These are phyloP conservation scores for Rhodotorula paludigena DNA, from an alignment of 768 basidiomycete species.

Conservation along the genomic window DNA sequence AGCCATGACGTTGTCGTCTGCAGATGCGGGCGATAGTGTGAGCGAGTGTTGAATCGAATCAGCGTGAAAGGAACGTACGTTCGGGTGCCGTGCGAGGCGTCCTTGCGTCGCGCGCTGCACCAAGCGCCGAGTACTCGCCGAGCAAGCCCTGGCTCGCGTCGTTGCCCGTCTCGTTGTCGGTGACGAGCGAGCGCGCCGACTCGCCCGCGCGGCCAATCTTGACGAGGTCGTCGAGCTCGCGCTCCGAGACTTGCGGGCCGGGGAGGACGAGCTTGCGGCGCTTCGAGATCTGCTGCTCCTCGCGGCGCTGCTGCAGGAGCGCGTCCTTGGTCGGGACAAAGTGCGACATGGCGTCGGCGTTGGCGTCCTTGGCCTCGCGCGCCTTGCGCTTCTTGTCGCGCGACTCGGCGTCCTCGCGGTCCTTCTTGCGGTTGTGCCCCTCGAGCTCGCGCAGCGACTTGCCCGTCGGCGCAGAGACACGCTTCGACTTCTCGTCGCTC, in stretches of 20 bases:
- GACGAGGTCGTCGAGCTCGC: constrained; percentile 93
- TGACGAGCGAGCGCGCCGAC: constrained; percentile 76
- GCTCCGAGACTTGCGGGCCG: constrained; percentile 84
- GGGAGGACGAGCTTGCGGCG: constrained; percentile 79
- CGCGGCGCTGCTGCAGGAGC: constrained; percentile 66
- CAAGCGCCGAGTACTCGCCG: constrained; percentile 86
- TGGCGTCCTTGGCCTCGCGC: constrained; percentile 53
- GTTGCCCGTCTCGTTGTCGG: constrained; percentile 60
- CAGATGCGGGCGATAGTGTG: background rate
- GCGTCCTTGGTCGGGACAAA: constrained; percentile 96
- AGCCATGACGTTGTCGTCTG: constrained; percentile 89
- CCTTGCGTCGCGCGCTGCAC: constrained; percentile 80
- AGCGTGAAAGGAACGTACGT: constrained; percentile 56
- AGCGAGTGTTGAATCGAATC: background rate
- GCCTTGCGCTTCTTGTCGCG: constrained; percentile 79
- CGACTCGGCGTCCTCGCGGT: constrained; percentile 87
- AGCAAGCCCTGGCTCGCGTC: constrained; percentile 80
- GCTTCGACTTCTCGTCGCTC: constrained; percentile 81
- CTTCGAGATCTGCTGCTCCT: constrained; percentile 89
- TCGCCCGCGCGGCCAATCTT: constrained; percentile 94
- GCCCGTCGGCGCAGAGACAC: constrained; percentile 62
- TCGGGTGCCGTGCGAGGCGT: constrained; percentile 93
- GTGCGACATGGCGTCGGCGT: constrained; percentile 65
- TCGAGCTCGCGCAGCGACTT: constrained; percentile 42
- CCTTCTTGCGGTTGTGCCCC: constrained; percentile 81